Evolutionary conservation across 2,329 filamentous ascomycete genomes (phyloP).

Genomic region (Aureobasidium leucospermi): DNA sequence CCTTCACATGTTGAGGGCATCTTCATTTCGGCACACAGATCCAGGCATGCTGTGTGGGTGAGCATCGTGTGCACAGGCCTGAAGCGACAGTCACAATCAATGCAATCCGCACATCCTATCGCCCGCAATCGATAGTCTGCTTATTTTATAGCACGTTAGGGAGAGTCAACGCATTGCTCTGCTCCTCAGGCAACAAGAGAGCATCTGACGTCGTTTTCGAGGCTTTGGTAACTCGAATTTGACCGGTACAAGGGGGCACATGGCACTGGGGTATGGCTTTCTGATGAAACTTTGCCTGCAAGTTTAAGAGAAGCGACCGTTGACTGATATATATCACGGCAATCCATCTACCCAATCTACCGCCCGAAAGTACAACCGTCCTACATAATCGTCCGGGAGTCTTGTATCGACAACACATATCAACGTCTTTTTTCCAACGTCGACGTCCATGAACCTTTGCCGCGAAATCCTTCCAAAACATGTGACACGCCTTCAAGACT

Average conservation of each 20-base stretch:
- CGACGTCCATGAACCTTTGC: background rate
- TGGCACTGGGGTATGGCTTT: background rate
- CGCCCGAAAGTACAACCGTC: background rate
- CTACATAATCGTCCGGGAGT: background rate
- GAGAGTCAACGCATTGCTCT: background rate
- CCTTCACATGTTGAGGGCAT: slow-evolving; percentile 4
- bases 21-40: slow-evolving; percentile 12
- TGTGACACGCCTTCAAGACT: background rate
- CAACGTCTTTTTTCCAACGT: background rate
- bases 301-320: slow-evolving; percentile 3
- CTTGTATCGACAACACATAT: background rate
- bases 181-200: background rate
- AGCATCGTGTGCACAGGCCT: slow-evolving; percentile 8
- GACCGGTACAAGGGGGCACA: slow-evolving; percentile 7
- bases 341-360: slow-evolving; percentile 5
- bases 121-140: background rate
- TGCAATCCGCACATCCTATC: background rate
- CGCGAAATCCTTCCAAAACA: background rate
- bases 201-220: background rate
- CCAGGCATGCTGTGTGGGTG: slow-evolving; percentile 1
- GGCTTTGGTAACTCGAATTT: slow-evolving; percentile 9
- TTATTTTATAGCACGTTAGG: background rate
- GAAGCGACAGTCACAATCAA: slow-evolving; percentile 6
- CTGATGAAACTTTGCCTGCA: background rate
- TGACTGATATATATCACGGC: slow-evolving; percentile 9